phyloP scores from a whole-genome alignment of 208 protist genomes.

The Leishmania amazonensis region DNA sequence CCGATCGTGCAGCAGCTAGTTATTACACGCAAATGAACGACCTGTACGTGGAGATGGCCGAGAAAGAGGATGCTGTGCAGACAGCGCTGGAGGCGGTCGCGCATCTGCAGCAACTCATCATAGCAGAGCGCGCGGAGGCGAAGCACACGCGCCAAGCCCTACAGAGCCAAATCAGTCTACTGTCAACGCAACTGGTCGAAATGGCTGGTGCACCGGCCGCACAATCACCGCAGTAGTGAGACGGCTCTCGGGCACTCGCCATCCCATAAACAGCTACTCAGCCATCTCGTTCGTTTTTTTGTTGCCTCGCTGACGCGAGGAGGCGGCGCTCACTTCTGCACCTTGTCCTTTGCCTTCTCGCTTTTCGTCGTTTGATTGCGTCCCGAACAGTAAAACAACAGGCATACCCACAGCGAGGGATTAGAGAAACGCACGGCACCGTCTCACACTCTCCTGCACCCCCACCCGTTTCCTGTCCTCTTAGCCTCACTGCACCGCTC shows the following conservation, averaged over 20 bases:
- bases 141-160: slow-evolving; percentile 55
- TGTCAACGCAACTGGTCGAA: slow-evolving; percentile 70
- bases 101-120: slow-evolving; percentile 40
- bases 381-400: not conserved
- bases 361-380: not conserved
- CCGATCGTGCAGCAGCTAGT: slow-evolving; percentile 65
- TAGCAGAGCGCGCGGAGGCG: slow-evolving; percentile 44
- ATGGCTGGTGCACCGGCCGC: slow-evolving; percentile 13
- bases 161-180: slow-evolving; percentile 67
- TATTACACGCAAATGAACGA: slow-evolving; percentile 79
- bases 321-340: not conserved
- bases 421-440: not conserved
- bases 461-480: not conserved
- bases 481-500: not conserved
- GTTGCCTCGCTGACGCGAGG: not conserved
- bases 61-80: slow-evolving; percentile 50
- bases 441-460: not conserved
- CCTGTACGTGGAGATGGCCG: slow-evolving; percentile 58
- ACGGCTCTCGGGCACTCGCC: not conserved
- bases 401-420: not conserved
- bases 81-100: slow-evolving; percentile 36
- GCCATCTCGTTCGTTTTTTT: not conserved
- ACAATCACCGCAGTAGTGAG: not conserved
- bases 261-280: not conserved
- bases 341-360: not conserved